These are phyloP conservation scores for Suillus cothurnatus DNA, from an alignment of 768 basidiomycete genomes.

Conservation along the genomic window DNA sequence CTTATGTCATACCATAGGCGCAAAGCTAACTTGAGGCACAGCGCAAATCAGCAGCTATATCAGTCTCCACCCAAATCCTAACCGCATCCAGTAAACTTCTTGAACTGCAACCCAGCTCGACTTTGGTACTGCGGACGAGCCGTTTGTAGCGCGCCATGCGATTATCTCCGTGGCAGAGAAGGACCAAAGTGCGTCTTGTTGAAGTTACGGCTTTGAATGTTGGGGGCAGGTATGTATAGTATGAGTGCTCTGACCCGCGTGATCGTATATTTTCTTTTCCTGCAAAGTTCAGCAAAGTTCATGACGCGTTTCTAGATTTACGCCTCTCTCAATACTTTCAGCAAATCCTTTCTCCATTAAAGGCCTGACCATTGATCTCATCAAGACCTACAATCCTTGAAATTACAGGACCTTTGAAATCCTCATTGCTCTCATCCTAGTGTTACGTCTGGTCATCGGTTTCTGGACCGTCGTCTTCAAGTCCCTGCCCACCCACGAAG, in stretches of 20 bases:
- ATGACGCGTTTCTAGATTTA: too few species aligned
- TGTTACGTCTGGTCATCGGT: neutral
- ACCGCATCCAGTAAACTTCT: slow-evolving; percentile 93
- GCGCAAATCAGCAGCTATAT: neutral
- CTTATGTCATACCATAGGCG: neutral
- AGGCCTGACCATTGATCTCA: too few species aligned
- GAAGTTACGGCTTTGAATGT: too few species aligned
- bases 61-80: slow-evolving; percentile 80
- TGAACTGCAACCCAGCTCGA: slow-evolving; percentile 79
- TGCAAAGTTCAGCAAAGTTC: neutral
- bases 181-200: too few species aligned
- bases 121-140: too few species aligned
- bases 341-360: too few species aligned
- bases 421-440: neutral
- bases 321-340: neutral
- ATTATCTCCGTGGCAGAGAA: too few species aligned
- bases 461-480: neutral
- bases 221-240: too few species aligned
- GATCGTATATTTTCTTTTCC: neutral
- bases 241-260: too few species aligned
- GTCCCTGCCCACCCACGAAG: slow-evolving; percentile 13
- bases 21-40: neutral
- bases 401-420: neutral
- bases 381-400: neutral
- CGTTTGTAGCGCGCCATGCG: too few species aligned